Conservation (phyloP, 176 grass and related monocot genomes). For the Bolboschoenus planiculmis region DNA sequence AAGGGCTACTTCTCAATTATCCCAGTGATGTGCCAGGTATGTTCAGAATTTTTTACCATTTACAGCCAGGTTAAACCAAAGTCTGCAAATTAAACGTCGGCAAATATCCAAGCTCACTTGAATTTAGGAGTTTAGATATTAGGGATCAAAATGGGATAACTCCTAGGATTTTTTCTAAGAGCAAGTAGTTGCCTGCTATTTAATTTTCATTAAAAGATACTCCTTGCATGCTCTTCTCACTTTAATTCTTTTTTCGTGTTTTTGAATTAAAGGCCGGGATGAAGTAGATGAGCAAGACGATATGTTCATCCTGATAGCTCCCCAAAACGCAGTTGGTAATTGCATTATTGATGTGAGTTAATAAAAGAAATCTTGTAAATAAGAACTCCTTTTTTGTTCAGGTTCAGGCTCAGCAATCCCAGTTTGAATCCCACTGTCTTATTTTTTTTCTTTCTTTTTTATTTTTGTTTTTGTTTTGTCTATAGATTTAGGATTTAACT, state of each 20-base stretch:
- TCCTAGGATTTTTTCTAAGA: background rate
- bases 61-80: background rate
- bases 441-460: background rate
- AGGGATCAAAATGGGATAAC: background rate
- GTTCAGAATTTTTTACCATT: background rate
- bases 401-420: background rate
- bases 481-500: background rate
- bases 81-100: background rate
- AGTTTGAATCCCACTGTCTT: background rate
- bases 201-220: background rate
- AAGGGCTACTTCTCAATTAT: constrained; percentile 3
- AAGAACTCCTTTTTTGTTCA: background rate
- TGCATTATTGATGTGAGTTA: constrained; percentile 94
- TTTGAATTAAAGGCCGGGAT: constrained; percentile 44
- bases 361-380: background rate
- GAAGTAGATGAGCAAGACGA: constrained; percentile 93
- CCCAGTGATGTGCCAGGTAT: background rate
- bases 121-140: background rate
- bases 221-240: background rate
- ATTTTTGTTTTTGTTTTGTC: background rate
- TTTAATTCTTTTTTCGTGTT: constrained; percentile 9
- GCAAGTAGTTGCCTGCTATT: background rate
- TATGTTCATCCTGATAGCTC: constrained; percentile 90
- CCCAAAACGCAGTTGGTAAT: constrained; percentile 99
- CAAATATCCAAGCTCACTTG: background rate